Evolutionary conservation across 78 protist genomes (phyloP).

Genomic region (Isochrysis galbana): DNA sequence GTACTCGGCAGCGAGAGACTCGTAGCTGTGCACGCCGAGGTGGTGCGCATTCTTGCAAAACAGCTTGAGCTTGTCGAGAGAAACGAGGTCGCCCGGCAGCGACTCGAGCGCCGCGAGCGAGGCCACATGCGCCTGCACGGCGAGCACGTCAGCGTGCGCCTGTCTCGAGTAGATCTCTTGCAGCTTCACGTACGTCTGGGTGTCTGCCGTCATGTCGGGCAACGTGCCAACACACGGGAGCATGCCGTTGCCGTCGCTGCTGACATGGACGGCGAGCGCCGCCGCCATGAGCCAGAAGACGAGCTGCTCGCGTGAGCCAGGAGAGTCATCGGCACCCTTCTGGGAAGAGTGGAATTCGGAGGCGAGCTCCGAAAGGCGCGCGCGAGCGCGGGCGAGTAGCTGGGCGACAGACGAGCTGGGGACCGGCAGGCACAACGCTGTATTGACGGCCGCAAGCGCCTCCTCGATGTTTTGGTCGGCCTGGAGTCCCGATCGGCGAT

Average conservation of each 20-base stretch:
- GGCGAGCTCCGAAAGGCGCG: not conserved
- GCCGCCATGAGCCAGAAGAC: conserved; percentile 78
- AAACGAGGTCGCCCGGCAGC: not conserved
- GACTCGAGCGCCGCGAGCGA: no score
- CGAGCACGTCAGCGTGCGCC: not conserved
- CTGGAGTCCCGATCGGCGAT: not conserved
- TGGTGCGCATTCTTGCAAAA: conserved; percentile 64
- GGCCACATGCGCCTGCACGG: not conserved
- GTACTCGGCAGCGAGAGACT: not conserved
- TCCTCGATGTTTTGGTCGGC: conserved; percentile 67
- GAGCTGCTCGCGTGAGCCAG: not conserved
- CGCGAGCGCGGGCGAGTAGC: not conserved
- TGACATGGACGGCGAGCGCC: conserved; percentile 65
- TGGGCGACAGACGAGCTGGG: not conserved
- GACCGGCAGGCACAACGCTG: not conserved
- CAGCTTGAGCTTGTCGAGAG: conserved; percentile 42
- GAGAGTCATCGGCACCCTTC: not conserved
- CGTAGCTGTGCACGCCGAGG: conserved; percentile 47
- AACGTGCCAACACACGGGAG: conserved; percentile 76
- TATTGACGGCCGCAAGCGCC: conserved; percentile 55
- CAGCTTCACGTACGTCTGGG: conserved; percentile 63
- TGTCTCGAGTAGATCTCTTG: conserved; percentile 55
- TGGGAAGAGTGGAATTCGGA: not conserved
- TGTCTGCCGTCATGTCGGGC: conserved; percentile 83
- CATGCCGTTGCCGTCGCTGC: conserved; percentile 54